These are phyloP conservation scores for Daedaleopsis nitida DNA, from an alignment of 768 basidiomycete genomes.

Conservation along the genomic window DNA sequence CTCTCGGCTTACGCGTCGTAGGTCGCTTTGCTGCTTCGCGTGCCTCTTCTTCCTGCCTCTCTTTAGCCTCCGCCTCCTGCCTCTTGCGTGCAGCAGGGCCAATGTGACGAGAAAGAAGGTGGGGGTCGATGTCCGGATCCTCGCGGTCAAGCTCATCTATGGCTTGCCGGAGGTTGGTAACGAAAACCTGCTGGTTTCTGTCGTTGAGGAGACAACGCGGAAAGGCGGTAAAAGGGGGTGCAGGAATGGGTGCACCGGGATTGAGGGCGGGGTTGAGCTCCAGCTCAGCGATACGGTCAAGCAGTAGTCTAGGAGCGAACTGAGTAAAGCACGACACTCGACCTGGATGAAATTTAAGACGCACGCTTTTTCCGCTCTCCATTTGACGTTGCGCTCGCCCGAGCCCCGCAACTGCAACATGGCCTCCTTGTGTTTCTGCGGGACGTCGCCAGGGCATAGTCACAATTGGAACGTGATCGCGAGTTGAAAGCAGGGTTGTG, in stretches of 20 bases:
- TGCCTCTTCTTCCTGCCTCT: conserved; percentile 48
- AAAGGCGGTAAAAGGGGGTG: conserved; percentile 47
- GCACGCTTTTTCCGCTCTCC: conserved; percentile 65
- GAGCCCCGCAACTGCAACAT: conserved; percentile 58
- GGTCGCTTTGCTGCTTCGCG: conserved; percentile 40
- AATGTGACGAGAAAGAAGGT: conserved; percentile 47
- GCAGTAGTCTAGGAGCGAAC: conserved; percentile 42
- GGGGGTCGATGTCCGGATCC: conserved; percentile 48
- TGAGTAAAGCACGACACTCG: not conserved
- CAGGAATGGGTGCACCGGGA: conserved; percentile 24
- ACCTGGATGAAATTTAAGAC: conserved; percentile 29
- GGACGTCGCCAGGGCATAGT: conserved; percentile 8
- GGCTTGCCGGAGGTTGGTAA: conserved; percentile 50
- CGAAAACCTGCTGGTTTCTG: conserved; percentile 46
- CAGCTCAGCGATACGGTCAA: conserved; percentile 64
- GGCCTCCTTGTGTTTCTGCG: conserved; percentile 61
- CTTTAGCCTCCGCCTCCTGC: conserved; percentile 42
- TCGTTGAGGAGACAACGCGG: conserved; percentile 49
- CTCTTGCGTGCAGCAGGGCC: conserved; percentile 47
- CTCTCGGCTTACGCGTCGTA: conserved; percentile 35
- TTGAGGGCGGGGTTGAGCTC: conserved; percentile 43
- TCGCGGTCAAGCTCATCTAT: conserved; percentile 46
- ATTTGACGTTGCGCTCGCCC: conserved; percentile 62
- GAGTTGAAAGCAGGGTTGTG: not conserved
- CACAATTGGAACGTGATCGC: not conserved